A percentile compares a stretch with the other conserved stretches of the same genome.
Evolutionary conservation across 305 asterid species (phyloP).

Genomic region (Ajuga reptans): DNA sequence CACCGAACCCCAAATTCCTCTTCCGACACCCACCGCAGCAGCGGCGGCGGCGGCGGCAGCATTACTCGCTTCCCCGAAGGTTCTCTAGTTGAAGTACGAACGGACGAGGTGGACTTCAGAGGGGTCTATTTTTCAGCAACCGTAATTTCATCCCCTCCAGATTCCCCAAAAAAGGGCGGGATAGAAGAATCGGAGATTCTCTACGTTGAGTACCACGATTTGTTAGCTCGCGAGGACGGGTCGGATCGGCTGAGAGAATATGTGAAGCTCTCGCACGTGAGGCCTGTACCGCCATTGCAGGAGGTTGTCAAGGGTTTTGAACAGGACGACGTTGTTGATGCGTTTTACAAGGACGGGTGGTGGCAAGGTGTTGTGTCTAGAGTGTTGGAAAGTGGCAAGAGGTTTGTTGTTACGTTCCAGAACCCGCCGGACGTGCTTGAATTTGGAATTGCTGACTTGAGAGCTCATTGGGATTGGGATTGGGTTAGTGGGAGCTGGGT

Average conservation of each 20-base stretch:
- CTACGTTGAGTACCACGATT: conserved; percentile 40
- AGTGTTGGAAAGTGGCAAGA: conserved; percentile 26
- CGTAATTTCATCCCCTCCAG: conserved; percentile 16
- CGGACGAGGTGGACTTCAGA: conserved; percentile 46
- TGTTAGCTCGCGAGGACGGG: conserved; percentile 34
- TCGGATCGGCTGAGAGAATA: conserved; percentile 34
- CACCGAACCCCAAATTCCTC: not conserved
- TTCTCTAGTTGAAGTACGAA: conserved; percentile 39
- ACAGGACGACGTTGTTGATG: conserved; percentile 51
- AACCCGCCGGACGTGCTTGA: conserved; percentile 50
- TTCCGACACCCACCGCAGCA: not conserved
- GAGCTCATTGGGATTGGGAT: conserved; percentile 48
- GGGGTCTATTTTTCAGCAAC: conserved; percentile 46
- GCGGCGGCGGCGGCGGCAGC: not conserved
- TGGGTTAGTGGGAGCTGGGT: conserved; percentile 59
- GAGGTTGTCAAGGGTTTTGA: conserved; percentile 24
- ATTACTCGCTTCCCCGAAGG: conserved; percentile 24
- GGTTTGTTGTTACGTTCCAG: conserved; percentile 36
- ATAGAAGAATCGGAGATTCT: conserved; percentile 20
- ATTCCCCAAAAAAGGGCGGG: conserved; percentile 1
- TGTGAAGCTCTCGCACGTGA: conserved; percentile 27
- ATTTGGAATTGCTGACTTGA: conserved; percentile 34
- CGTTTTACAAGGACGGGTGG: conserved; percentile 61
- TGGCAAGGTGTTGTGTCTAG: conserved; percentile 51
- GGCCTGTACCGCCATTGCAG: conserved; percentile 45